Base-by-base conservation (phyloP, 108 stramenopile genomes). In the Skeletonema menzelii region DNA sequence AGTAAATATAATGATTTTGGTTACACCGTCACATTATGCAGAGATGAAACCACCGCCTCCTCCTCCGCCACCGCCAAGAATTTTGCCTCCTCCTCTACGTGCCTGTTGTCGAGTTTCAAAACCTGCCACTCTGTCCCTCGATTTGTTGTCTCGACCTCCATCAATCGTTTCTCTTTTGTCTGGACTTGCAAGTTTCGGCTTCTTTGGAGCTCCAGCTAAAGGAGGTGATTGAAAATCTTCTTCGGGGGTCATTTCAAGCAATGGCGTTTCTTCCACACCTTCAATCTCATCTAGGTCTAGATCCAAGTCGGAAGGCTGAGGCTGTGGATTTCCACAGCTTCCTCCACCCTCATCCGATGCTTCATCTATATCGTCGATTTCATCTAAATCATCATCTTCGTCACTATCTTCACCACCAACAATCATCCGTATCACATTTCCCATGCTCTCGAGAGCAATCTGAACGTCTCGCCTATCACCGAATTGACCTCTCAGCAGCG, bases 381-480 rank as follows among this genome's bases (percentile, higher is more conserved):
- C 76, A 26, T 77, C 66, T 32, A 70, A 76, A 11, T 82, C 80
- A 13, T 68, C 73, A 0, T 76, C n/a, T n/a, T n/a, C 70, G 11
- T 72, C 58, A 56, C 72, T 61, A 47, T 77, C 75, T 30, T 64
- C 64, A 28, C 75, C 75, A 58, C 80, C 80, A 17, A 82, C 27
- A 27, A 82, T 60, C 71, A 82, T 72, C 38, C 80, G 53, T 14
- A 82, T 27, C 12, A 56, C 42, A 47, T 77, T 82, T 3, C 70
- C 75, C 76, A 72, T 67, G 35, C 76, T 82, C 59, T 82, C 80
- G 3, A 82, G 47, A 19, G 80, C 73, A 64, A 82, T 82, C 35
- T 82, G 80, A 10, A 82, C 80, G 67, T 82, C 80, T 68, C 80
- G 71, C 27, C 76, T 30, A 44, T 82, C 80, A 32, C 80, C 76